phyloP scores from a whole-genome alignment of 83 land plant species.

The Thuja plicata region DNA sequence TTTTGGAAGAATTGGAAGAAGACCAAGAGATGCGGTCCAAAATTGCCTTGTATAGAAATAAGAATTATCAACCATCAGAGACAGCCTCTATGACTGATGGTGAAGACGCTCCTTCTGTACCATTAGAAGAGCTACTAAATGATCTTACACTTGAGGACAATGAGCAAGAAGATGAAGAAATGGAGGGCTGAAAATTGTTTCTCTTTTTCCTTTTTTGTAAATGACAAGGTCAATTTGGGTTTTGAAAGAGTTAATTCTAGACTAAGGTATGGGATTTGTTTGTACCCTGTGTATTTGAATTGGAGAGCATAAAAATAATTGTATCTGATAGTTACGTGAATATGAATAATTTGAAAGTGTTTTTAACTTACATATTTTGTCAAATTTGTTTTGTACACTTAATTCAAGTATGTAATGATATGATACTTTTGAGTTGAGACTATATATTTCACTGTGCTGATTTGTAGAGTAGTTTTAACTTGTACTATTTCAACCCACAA shows the following conservation, averaged over 20 bases:
- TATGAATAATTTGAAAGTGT: background rate
- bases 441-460: background rate
- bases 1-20: constrained; percentile 75
- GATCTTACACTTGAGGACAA: constrained; percentile 61
- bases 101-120: constrained; percentile 68
- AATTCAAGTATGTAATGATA: background rate
- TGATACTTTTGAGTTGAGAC: background rate
- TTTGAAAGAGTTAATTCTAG: background rate
- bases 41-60: constrained; percentile 62
- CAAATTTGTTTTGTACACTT: background rate
- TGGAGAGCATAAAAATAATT: background rate
- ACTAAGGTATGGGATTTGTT: background rate
- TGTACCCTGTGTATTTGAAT: background rate
- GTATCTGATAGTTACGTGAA: background rate
- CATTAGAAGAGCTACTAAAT: constrained; percentile 75
- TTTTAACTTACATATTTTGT: background rate
- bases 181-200: constrained; percentile 17
- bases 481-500: background rate
- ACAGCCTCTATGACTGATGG: constrained; percentile 64
- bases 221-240: background rate
- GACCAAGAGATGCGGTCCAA: constrained; percentile 77
- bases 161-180: constrained; percentile 45
- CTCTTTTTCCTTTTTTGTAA: background rate
- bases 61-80: constrained; percentile 54
- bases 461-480: background rate